These are phyloP conservation scores for Petunia axillaris DNA, from an alignment of 257 asterid species.

Conservation along the genomic window DNA sequence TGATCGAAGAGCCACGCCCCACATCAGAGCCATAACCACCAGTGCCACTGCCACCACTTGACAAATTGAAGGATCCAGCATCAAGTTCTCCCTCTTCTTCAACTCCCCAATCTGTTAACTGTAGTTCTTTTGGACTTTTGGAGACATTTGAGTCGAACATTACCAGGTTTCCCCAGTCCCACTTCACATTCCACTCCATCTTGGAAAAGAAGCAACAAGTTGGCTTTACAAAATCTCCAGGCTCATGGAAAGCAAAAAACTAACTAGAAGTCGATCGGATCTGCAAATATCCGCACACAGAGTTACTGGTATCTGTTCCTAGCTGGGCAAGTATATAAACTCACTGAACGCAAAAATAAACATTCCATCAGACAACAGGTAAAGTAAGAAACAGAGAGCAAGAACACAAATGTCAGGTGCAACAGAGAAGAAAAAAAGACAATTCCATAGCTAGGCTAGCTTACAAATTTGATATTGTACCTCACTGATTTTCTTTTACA, in stretches of 20 bases:
- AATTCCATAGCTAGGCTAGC: background rate
- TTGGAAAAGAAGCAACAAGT: conserved; percentile 40
- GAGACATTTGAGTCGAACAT: conserved; percentile 55
- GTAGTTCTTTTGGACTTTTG: conserved; percentile 65
- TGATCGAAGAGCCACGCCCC: conserved; percentile 72
- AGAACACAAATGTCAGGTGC: background rate
- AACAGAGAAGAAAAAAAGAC: background rate
- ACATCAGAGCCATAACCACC: conserved; percentile 67
- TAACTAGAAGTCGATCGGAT: conserved; percentile 36
- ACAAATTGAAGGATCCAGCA: conserved; percentile 65
- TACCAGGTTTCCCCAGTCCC: conserved; percentile 73
- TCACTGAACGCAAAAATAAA: background rate
- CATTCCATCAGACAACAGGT: conserved; percentile 10
- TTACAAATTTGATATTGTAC: background rate
- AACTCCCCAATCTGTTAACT: conserved; percentile 67
- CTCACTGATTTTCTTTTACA: conserved; percentile 16
- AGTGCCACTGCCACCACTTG: conserved; percentile 54
- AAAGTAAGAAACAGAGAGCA: background rate
- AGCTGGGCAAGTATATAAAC: background rate
- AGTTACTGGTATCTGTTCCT: conserved; percentile 8
- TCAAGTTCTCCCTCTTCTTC: conserved; percentile 67
- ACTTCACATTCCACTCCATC: conserved; percentile 81
- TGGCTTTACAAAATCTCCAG: conserved; percentile 34
- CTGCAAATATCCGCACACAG: conserved; percentile 28
- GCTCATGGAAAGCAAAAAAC: conserved; percentile 37